A percentile compares a stretch with the other conserved stretches of the same genome.
Evolutionary conservation across 2,329 filamentous ascomycete species (phyloP).

Genomic region (Pseudogymnoascus sp.): DNA sequence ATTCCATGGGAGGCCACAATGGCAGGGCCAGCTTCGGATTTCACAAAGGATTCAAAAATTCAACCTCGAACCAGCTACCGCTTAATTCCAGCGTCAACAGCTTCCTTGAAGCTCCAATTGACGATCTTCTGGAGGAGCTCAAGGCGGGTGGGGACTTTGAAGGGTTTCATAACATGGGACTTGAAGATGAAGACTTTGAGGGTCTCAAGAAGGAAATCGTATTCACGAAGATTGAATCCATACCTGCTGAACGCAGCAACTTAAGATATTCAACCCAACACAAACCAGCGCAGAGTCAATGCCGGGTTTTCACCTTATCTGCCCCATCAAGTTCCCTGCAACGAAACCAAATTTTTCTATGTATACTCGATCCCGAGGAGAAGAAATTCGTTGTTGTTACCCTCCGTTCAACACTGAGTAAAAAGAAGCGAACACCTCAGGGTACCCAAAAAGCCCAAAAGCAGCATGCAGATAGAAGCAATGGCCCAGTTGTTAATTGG

Average conservation of each 20-base stretch:
- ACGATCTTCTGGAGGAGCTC: conserved; percentile 60
- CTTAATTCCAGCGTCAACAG: conserved; percentile 47
- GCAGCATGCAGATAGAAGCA: conserved; percentile 17
- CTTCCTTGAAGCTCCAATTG: conserved; percentile 59
- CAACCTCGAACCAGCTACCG: conserved; percentile 20
- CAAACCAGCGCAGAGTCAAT: conserved; percentile 44
- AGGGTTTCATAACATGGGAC: conserved; percentile 62
- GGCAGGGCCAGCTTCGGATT: conserved; percentile 50
- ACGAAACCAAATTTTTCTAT: conserved; percentile 51
- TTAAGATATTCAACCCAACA: conserved; percentile 50
- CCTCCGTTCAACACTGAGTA: conserved; percentile 40
- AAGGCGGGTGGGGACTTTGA: conserved; percentile 54
- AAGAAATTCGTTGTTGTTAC: conserved; percentile 60
- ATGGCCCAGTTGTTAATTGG: conserved; percentile 16
- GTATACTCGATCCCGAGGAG: conserved; percentile 61
- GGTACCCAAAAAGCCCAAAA: conserved; percentile 11
- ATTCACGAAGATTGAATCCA: conserved; percentile 60
- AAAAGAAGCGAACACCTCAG: conserved; percentile 10
- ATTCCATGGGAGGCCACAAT: conserved; percentile 48
- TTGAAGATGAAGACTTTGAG: conserved; percentile 64
- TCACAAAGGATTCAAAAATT: conserved; percentile 21
- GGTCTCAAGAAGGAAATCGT: conserved; percentile 65
- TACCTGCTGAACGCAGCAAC: conserved; percentile 53
- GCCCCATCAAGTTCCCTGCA: conserved; percentile 48
- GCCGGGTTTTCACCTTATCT: conserved; percentile 59